Percentiles rank a stretch among this genome's conserved stretches.
Evolutionary conservation across 2,329 filamentous ascomycete species (phyloP).

Genomic region (Penicillium sp.): DNA sequence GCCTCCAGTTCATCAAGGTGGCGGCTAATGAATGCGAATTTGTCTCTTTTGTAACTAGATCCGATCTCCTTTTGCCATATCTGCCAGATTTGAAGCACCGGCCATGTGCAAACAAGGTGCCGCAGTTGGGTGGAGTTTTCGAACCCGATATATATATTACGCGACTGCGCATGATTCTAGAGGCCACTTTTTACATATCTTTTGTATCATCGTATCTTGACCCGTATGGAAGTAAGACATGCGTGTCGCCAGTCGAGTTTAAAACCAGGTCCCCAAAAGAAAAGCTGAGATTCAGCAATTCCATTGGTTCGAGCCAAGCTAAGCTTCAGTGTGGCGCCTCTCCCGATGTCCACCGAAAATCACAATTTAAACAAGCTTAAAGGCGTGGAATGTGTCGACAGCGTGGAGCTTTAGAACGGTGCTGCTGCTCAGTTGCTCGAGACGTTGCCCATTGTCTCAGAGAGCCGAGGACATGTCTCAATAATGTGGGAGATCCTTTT

Average conservation of each 20-base stretch:
- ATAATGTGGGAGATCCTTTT: not conserved
- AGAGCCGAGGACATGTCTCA: not conserved
- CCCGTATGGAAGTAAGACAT: not conserved
- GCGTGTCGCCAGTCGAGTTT: not conserved
- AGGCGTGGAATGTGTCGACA: not conserved
- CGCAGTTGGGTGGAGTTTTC: too few species aligned
- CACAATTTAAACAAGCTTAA: constrained; percentile 24
- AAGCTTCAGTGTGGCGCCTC: constrained; percentile 1
- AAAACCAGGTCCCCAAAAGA: not conserved
- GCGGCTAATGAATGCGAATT: too few species aligned
- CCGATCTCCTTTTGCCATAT: too few species aligned
- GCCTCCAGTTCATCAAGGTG: too few species aligned
- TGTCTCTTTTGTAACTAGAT: too few species aligned
- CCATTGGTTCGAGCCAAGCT: not conserved
- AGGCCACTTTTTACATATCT: not conserved
- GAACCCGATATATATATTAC: too few species aligned
- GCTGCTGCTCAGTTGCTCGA: not conserved
- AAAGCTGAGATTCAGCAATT: not conserved
- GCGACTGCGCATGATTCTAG: not conserved
- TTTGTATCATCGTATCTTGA: not conserved
- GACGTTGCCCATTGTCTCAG: not conserved
- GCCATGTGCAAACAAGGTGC: too few species aligned
- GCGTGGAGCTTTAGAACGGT: not conserved
- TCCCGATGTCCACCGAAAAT: constrained; percentile 1
- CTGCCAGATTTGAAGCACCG: too few species aligned